These are phyloP conservation scores for Nepenthes mirabilis DNA, from an alignment of 148 eudicot genomes.

Conservation along the genomic window DNA sequence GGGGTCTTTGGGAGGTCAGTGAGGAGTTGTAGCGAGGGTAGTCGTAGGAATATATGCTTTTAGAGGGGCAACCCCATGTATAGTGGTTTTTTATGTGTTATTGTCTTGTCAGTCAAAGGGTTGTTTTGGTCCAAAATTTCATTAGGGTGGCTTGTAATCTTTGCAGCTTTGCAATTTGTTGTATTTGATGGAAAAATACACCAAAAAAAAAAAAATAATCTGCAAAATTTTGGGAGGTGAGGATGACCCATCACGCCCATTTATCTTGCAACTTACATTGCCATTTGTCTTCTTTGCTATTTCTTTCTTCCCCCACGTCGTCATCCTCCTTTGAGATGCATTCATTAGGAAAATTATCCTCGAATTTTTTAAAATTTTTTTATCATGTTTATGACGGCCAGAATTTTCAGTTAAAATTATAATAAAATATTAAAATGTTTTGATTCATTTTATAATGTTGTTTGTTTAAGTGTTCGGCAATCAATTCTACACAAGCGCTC, in stretches of 20 bases:
- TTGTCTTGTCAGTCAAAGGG: conserved; percentile 9
- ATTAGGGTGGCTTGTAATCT: conserved; percentile 23
- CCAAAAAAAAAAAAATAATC: conserved; percentile 21
- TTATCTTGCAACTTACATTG: background rate
- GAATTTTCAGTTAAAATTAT: too few relatives aligned
- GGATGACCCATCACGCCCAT: background rate
- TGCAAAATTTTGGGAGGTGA: conserved; percentile 20
- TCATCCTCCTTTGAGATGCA: too few relatives aligned
- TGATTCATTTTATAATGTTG: too few relatives aligned
- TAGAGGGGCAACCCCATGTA: conserved; percentile 18
- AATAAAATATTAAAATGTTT: too few relatives aligned
- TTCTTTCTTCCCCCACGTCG: too few relatives aligned
- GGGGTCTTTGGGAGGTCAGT: conserved; percentile 36
- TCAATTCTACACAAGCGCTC: too few relatives aligned
- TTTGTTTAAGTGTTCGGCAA: too few relatives aligned
- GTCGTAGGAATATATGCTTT: conserved; percentile 2
- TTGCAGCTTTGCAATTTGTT: conserved; percentile 57
- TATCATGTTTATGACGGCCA: too few relatives aligned
- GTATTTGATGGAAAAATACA: conserved; percentile 44
- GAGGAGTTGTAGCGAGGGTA: conserved; percentile 57
- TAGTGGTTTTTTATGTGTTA: conserved; percentile 40
- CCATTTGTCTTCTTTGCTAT: too few relatives aligned
- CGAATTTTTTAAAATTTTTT: too few relatives aligned
- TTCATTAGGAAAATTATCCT: too few relatives aligned
- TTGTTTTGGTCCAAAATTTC: conserved; percentile 17